Base-by-base conservation (phyloP, 768 basidiomycete species). In the Amanita thiersii region DNA sequence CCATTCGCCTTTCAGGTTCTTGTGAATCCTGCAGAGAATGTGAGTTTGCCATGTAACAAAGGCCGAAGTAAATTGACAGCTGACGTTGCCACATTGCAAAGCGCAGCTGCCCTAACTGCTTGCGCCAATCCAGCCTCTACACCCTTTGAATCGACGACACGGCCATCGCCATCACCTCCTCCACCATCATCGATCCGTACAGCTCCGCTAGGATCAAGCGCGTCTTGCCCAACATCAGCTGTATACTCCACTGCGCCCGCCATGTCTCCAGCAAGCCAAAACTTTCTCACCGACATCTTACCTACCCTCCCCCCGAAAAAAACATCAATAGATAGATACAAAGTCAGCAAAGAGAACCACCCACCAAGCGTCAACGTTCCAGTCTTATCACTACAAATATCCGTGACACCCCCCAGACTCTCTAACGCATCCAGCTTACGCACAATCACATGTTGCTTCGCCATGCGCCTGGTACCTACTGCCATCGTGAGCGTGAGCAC, bases 311-410 rank as follows among this genome's bases (percentile, higher is more conserved):
- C n/a, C n/a, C n/a, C n/a, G n/a, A n/a, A n/a, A n/a, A n/a, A n/a
- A n/a, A n/a, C n/a, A n/a, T n/a, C n/a, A n/a, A n/a, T n/a, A n/a
- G n/a, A n/a, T n/a, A n/a, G n/a, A n/a, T n/a, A n/a, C n/a, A n/a
- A n/a, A n/a, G n/a, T n/a, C n/a, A n/a, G n/a, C n/a, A n/a, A n/a
- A n/a, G n/a, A n/a, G n/a, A n/a, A n/a, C n/a, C n/a, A n/a, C n/a
- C n/a, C n/a, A n/a, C n/a, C n/a, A n/a, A n/a, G n/a, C n/a, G 74
- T 75, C 21, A 76, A 54, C 11, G 79, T 82, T 18, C 79, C 79
- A 1, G 79, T 82, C 56, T 81, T 81, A 56, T 82, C 79, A 17
- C 75, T 77, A 53, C 79, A 81, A 28, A 69, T 62, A 50, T 67
- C 61, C 3, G 61, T 64, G 5, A 81, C 76, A 6, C 69, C 74